These are phyloP conservation scores for Penicillium brasilianum DNA, from an alignment of 2,329 filamentous ascomycete genomes.

Conservation along the genomic window DNA sequence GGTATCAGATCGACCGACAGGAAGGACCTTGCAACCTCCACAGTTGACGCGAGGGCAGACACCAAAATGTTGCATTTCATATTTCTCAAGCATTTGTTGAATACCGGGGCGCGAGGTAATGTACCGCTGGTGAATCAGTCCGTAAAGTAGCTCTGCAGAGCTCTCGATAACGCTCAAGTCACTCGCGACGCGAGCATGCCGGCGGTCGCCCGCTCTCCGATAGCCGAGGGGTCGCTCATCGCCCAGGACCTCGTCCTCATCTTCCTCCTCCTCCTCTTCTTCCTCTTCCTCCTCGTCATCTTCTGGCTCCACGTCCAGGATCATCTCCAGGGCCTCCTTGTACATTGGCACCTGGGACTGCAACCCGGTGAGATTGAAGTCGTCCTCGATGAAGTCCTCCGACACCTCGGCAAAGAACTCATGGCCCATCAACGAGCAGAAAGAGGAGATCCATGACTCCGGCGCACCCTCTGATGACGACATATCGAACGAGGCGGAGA, in stretches of 20 bases:
- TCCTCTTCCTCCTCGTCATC: slow-evolving; percentile 74
- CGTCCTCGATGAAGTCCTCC: slow-evolving; percentile 99
- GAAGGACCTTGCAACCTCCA: slow-evolving; percentile 85
- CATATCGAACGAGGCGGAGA: slow-evolving; percentile 49
- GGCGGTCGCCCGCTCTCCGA: slow-evolving; percentile 65
- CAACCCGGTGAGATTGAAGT: slow-evolving; percentile 96
- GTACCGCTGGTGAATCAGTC: slow-evolving; percentile 96
- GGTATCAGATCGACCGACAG: slow-evolving; percentile 91
- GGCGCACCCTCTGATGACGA: slow-evolving; percentile 56
- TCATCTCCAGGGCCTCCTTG: slow-evolving; percentile 99
- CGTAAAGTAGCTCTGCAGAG: slow-evolving; percentile 97
- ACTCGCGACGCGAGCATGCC: slow-evolving; percentile 85
- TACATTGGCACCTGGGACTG: slow-evolving; percentile 98
- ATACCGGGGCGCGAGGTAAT: slow-evolving; percentile 96
- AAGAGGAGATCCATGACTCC: slow-evolving; percentile 98
- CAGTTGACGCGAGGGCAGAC: slow-evolving; percentile 94
- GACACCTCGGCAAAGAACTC: slow-evolving; percentile 99
- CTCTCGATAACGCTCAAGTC: slow-evolving; percentile 96
- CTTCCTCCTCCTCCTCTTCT: slow-evolving; percentile 70
- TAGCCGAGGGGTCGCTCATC: slow-evolving; percentile 55
- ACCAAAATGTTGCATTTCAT: slow-evolving; percentile 95
- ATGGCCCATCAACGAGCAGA: slow-evolving; percentile 92
- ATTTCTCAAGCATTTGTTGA: slow-evolving; percentile 99
- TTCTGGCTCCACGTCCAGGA: slow-evolving; percentile 95
- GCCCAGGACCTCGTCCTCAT: slow-evolving; percentile 69